phyloP scores from a whole-genome alignment of 2,329 filamentous ascomycete genomes.

The Aspergillus carbonarius region DNA sequence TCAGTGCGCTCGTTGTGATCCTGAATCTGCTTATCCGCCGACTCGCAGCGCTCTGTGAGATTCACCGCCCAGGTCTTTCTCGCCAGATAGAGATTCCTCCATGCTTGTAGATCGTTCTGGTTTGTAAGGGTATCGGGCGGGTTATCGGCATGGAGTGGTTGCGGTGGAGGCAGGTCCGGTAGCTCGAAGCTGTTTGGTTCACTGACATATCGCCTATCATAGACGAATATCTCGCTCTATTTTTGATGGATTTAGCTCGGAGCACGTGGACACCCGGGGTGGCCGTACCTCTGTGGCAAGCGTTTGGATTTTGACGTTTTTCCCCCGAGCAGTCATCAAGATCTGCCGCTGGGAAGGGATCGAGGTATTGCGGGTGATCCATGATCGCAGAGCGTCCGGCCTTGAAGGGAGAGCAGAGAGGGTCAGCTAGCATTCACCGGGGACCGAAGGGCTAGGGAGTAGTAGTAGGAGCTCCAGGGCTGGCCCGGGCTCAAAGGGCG shows the following conservation, averaged over 20 bases:
- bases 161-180: slow-evolving; percentile 53
- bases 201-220: slow-evolving; percentile 73
- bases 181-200: slow-evolving; percentile 50
- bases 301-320: slow-evolving; percentile 76
- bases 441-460: neutral
- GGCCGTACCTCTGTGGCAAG: slow-evolving; percentile 71
- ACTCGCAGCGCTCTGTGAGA: slow-evolving; percentile 67
- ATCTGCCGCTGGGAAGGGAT: slow-evolving; percentile 80
- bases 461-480: neutral
- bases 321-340: slow-evolving; percentile 79
- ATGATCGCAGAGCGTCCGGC: slow-evolving; percentile 79
- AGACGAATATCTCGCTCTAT: slow-evolving; percentile 86
- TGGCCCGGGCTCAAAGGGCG: slow-evolving; percentile 7
- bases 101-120: slow-evolving; percentile 78
- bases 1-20: slow-evolving; percentile 49
- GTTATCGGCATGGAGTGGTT: slow-evolving; percentile 58
- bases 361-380: slow-evolving; percentile 71
- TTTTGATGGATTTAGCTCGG: neutral
- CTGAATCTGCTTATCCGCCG: slow-evolving; percentile 62
- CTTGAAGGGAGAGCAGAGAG: slow-evolving; percentile 43
- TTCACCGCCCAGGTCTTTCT: slow-evolving; percentile 76
- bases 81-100: slow-evolving; percentile 81
- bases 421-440: slow-evolving; percentile 11
- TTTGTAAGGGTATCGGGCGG: slow-evolving; percentile 80
- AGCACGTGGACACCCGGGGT: neutral